Evolutionary conservation across 306 rosid species (phyloP), one percentile per base, ranked within the genome.

Genomic region (Quercus glauca): DNA sequence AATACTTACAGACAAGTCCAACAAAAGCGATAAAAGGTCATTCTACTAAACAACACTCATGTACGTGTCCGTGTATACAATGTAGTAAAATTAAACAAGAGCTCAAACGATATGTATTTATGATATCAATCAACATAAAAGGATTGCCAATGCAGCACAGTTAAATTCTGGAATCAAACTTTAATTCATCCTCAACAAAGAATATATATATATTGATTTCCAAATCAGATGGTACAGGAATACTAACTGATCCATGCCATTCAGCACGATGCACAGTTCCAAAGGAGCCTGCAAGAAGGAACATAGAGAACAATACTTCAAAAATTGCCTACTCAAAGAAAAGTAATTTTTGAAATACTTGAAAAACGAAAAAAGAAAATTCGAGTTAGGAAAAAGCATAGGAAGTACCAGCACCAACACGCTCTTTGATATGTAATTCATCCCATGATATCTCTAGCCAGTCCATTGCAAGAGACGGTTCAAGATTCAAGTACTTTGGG

Each of bases 381-480:
- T 55, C 45, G 57, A 60, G 76, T 23, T 15, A 43, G 53, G 72
- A 69, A 49, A 49, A 49, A 83, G 73, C 73, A 80, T 76, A 68
- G 28, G 57, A 80, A 63, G 37, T 95, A 95, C 99, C 99, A 60
- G 99, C 99, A 80, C 99, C 99, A 73, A 95, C 88, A 17, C 93
- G 94, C 82, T 95, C 99, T 84, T 88, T 95, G 74, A 95, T 84
- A 33, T 85, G 84, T 67, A 95, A 84, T 76, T 95, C 99, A 35
- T 95, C 96, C 99, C 99, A 95, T 6, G 98, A 86, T 78, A 95
- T 95, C 86, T 95, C 99, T 81, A 95, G 94, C 99, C 99, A 95
- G 79, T 95, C 98, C 98, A 93, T 93, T 84, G 99, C 96, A 67
- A 95, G 97, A 78, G 98, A 91, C 15, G 99, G 99, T 83, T 95